phyloP scores from a whole-genome alignment of 441 rosid genomes.

The Brassica hybrid region DNA sequence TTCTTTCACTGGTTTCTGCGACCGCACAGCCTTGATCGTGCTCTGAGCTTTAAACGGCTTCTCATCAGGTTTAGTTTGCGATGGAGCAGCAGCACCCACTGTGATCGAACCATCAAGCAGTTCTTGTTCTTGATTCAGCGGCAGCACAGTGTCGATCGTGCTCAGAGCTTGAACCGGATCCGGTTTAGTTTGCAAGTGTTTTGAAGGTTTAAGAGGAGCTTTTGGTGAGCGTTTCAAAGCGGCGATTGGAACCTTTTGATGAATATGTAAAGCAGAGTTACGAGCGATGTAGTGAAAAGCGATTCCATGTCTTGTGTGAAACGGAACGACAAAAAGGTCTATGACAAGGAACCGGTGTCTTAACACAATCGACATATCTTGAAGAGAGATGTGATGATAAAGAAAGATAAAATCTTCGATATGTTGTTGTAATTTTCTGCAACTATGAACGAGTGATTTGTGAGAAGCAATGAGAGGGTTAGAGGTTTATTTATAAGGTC shows the following conservation, averaged over 20 bases:
- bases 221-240: neutral
- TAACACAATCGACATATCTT: conserved; percentile 10
- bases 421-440: neutral
- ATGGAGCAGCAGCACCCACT: neutral
- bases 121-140: neutral
- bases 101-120: conserved; percentile 20
- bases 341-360: neutral
- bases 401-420: neutral
- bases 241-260: neutral
- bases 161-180: neutral
- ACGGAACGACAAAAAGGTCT: neutral
- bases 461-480: conserved; percentile 4
- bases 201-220: neutral
- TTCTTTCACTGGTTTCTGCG: neutral
- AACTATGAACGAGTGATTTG: neutral
- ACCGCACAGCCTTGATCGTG: conserved; percentile 7
- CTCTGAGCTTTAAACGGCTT: neutral
- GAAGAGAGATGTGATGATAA: neutral
- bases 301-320: neutral
- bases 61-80: neutral
- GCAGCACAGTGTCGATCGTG: too few relatives aligned
- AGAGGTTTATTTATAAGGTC: neutral
- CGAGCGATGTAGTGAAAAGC: neutral
- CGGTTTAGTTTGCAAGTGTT: neutral
- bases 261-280: neutral